Base-by-base conservation (phyloP, 1,139 yeast genomes). In the Debaryomyces robertsiae region DNA sequence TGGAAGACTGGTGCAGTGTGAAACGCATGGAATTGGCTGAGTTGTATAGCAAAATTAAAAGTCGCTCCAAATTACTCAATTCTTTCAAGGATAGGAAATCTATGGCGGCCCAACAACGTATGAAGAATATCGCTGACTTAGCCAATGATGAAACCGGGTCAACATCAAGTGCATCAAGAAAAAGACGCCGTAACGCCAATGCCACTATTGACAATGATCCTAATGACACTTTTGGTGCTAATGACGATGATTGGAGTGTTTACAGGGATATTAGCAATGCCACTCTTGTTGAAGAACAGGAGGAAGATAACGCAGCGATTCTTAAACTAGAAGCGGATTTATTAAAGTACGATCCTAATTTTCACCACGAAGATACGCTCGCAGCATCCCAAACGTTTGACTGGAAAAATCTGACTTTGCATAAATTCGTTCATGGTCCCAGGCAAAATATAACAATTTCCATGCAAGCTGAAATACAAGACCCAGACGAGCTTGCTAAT, bases 221-320 rank as follows among this genome's bases (percentile, higher is more conserved):
- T 9, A 90, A 84, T 55, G 98, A 91, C 62, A 89, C 91, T 0
- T 93, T 93, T 63, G 98, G 98, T 45, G 93, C 97, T 3, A 84
- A 90, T 55, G 98, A 93, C 57, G 96, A 87, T 41, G 98, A 93
- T 60, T 93, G 98, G 98, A 79, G 86, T 30, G 82, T 90, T 16
- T 93, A 93, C 60, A 77, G 95, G 53, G 95, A 89, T 54, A 84
- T 90, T 39, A 81, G 90, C 15, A 82, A 80, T 47, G 83, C 76
- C 10, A 82, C 82, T 17, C 84, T 88, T 48, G 81, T 79, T 40
- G 91, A 82, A 50, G 82, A 84, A 40, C 79, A 82, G 44, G 95
- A 85, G 43, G 86, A 80, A 39, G 87, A 84, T 48, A 79, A 81
- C 43, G 79, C 75, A 30, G 68, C 71, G 34, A 75, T 91, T 28